Evolutionary conservation across 2,329 filamentous ascomycete genomes (phyloP), one percentile per base, ranked within the genome.

Genomic region (Penicillium sp.): DNA sequence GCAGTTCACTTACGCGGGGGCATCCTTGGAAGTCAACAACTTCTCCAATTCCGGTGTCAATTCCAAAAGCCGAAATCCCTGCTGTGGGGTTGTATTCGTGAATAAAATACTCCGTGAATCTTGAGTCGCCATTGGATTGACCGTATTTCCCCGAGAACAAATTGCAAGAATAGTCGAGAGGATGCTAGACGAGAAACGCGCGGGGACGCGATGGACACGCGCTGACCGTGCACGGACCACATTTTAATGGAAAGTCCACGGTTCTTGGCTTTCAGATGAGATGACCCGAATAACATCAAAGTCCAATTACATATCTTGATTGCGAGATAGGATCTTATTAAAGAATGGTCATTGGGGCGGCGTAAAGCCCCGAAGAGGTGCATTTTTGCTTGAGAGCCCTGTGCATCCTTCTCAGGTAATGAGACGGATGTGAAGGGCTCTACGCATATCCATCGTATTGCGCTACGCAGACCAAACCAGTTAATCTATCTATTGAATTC

Each of bases 51-150:
- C 84, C 2, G 84, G 75, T 13, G 87, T 82, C 19, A 89, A 79
- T 74, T 89, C 87, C 22, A 89, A 79, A 35, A 89, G 77, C 42
- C 84, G 81, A 71, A 87, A 84, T 25, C 79, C 79, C 66, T 85
- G 80, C 65, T 85, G 81, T 5, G 75, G 75, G n/a, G 68, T 63
- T 5, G 71, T 74, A 52, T 80, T 72, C 19, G 78, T 79, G 66
- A 81, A 78, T 6, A 75, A 70, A 45, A 81, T 73, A 53, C 71
- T 71, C 19, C 59, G 68, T 10, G 73, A 67, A 16, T 70, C 60
- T 68, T 79, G 78, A 19, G 77, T 79, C 22, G 77, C 73, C 78
- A 79, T 80, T 58, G 55, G 62, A 42, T 25, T 11, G 19, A 42
- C 25, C 16, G 30, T 40, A 38, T 48, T 19, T 25, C 48, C 40